A percentile compares a stretch with the other conserved stretches of the same genome.
phyloP scores from a whole-genome alignment of 306 rosid species.

The Argentina anserina region DNA sequence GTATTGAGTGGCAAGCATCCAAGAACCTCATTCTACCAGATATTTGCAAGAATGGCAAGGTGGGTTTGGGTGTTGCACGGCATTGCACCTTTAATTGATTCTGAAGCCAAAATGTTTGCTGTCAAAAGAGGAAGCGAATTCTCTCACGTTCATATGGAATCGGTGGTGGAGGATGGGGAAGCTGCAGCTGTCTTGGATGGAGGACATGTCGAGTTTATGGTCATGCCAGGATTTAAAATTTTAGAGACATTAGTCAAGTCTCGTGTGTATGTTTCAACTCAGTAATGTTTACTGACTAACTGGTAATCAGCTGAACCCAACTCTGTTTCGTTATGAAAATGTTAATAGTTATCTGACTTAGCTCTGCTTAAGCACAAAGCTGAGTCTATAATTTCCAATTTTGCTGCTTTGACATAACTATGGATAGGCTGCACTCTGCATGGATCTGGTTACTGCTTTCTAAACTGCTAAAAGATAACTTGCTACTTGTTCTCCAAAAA shows the following conservation, averaged over 20 bases:
- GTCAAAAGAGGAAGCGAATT: constrained; percentile 50
- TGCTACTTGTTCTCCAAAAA: too few species aligned
- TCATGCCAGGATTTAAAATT: constrained; percentile 74
- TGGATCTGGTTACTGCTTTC: constrained; percentile 21
- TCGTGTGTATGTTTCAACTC: constrained; percentile 52
- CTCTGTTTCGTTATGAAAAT: constrained; percentile 27
- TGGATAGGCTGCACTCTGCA: neutral
- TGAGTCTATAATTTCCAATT: constrained; percentile 26
- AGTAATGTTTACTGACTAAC: constrained; percentile 30
- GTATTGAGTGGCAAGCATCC: constrained; percentile 65
- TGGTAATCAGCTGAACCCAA: constrained; percentile 32
- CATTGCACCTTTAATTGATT: constrained; percentile 46
- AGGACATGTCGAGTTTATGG: constrained; percentile 64
- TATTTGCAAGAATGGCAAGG: constrained; percentile 76
- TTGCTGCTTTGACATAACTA: constrained; percentile 23
- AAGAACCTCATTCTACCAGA: constrained; percentile 70
- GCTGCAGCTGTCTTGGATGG: constrained; percentile 15
- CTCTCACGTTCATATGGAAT: constrained; percentile 65
- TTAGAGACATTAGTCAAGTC: constrained; percentile 52
- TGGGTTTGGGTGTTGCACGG: constrained; percentile 71
- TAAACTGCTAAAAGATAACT: constrained; percentile 28
- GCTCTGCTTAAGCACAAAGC: constrained; percentile 12
- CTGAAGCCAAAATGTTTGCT: constrained; percentile 48
- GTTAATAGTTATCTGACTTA: constrained; percentile 25
- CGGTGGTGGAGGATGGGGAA: constrained; percentile 42